Conservation (phyloP, 2,329 filamentous ascomycete genomes). For the Bisporella sp. region DNA sequence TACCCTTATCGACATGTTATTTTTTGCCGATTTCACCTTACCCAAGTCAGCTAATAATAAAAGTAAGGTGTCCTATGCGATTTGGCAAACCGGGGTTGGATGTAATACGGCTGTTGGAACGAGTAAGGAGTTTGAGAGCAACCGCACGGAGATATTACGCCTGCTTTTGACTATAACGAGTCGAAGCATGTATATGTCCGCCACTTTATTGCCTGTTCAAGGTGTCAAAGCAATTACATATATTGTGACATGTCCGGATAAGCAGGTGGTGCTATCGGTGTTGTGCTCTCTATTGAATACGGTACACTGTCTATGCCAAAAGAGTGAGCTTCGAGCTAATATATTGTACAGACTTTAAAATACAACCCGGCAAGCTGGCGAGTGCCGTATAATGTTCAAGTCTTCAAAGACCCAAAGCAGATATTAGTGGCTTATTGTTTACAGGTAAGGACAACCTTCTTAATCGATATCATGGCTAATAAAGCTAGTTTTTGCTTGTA, state of each 20-base stretch:
- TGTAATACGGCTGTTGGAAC: constrained; percentile 85
- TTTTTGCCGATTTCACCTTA: constrained; percentile 85
- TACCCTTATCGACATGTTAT: constrained; percentile 79
- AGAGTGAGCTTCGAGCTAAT: neutral
- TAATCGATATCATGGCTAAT: no score
- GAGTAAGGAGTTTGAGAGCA: constrained; percentile 88
- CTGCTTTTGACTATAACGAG: constrained; percentile 80
- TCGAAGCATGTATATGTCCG: constrained; percentile 88
- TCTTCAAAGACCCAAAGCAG: constrained; percentile 87
- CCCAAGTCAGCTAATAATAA: constrained; percentile 64
- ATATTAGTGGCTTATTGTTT: constrained; percentile 86
- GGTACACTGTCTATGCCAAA: constrained; percentile 37
- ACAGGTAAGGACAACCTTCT: constrained; percentile 31
- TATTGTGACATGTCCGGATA: constrained; percentile 79
- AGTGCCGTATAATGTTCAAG: constrained; percentile 86
- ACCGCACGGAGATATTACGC: constrained; percentile 82
- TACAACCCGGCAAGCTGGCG: constrained; percentile 94
- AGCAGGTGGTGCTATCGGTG: constrained; percentile 83
- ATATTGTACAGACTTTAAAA: constrained; percentile 67
- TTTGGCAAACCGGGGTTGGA: constrained; percentile 97
- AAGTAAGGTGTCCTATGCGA: constrained; percentile 81
- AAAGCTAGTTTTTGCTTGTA: constrained; percentile 66
- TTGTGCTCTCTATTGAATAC: constrained; percentile 93
- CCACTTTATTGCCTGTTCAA: constrained; percentile 70
- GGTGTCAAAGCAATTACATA: constrained; percentile 84